These are phyloP conservation scores for Abelmoschus esculentus DNA, from an alignment of 345 rosid genomes.

Conservation along the genomic window DNA sequence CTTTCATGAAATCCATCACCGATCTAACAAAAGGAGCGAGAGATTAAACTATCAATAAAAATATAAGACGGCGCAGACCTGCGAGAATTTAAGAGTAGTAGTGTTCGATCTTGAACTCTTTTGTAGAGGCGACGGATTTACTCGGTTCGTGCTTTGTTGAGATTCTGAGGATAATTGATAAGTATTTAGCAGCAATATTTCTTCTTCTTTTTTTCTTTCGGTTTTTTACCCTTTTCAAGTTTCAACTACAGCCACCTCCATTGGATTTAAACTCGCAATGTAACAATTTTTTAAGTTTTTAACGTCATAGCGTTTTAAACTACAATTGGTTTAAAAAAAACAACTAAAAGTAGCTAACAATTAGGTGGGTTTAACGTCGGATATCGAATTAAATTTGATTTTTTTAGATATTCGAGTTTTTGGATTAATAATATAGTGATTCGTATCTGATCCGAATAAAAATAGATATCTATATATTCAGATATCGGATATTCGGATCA, in stretches of 20 bases:
- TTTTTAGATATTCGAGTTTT: no score
- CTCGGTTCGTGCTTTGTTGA: background rate
- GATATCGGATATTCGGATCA: no score
- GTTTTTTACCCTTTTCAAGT: background rate
- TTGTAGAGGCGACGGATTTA: background rate
- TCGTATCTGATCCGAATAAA: no score
- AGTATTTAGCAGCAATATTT: background rate
- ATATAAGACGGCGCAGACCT: slow-evolving; percentile 2
- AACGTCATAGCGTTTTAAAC: no score
- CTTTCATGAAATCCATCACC: slow-evolving; percentile 98
- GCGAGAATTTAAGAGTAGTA: background rate
- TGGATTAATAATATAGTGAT: no score
- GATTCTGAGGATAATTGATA: background rate
- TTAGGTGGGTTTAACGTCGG: no score
- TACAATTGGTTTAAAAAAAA: no score
- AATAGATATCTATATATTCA: no score
- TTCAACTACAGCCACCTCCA: background rate
- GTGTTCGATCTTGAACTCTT: slow-evolving; percentile 3
- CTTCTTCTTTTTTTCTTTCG: background rate
- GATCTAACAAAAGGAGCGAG: slow-evolving; percentile 22
- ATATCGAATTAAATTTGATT: no score
- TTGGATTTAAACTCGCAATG: background rate
- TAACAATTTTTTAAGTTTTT: background rate
- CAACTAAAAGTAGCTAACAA: no score
- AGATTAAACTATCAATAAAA: background rate